Conservation (phyloP, 2,329 filamentous ascomycete genomes). For the Thielaviopsis musarum region DNA sequence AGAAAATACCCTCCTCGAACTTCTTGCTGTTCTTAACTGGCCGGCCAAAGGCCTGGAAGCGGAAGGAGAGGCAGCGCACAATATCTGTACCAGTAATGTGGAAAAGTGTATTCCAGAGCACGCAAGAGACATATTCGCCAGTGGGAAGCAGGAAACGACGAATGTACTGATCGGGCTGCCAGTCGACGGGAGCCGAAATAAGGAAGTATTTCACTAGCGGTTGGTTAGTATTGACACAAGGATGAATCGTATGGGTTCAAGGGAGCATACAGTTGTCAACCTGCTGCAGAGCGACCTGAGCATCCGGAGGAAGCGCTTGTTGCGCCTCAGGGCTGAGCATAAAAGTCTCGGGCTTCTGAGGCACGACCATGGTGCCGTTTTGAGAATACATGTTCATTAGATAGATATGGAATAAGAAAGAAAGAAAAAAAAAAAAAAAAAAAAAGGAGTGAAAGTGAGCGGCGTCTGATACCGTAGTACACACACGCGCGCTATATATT, state of each 20-base stretch:
- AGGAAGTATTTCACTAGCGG: constrained; percentile 91
- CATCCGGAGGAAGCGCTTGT: constrained; percentile 88
- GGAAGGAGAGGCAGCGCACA: constrained; percentile 90
- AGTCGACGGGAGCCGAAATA: constrained; percentile 95
- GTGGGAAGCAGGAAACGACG: constrained; percentile 88
- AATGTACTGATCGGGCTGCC: constrained; percentile 93
- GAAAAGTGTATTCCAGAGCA: constrained; percentile 98
- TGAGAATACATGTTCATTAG: constrained; percentile 53
- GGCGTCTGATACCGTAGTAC: not conserved
- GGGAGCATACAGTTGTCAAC: constrained; percentile 69
- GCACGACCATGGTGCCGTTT: constrained; percentile 74
- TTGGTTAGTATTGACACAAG: constrained; percentile 11
- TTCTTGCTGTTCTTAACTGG: constrained; percentile 99
- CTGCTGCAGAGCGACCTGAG: constrained; percentile 91
- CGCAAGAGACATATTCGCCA: constrained; percentile 96
- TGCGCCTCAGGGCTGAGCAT: constrained; percentile 96
- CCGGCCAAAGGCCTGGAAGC: constrained; percentile 95
- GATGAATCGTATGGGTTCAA: not conserved
- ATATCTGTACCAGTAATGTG: constrained; percentile 99
- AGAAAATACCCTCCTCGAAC: constrained; percentile 99
- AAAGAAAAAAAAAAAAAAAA: constrained; percentile 1
- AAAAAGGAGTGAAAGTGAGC: not conserved
- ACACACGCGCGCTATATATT: not conserved
- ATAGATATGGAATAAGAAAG: not conserved
- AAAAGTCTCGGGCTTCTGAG: constrained; percentile 96